Conservation (phyloP, 2,329 filamentous ascomycete genomes). For the Xylariales sp. region DNA sequence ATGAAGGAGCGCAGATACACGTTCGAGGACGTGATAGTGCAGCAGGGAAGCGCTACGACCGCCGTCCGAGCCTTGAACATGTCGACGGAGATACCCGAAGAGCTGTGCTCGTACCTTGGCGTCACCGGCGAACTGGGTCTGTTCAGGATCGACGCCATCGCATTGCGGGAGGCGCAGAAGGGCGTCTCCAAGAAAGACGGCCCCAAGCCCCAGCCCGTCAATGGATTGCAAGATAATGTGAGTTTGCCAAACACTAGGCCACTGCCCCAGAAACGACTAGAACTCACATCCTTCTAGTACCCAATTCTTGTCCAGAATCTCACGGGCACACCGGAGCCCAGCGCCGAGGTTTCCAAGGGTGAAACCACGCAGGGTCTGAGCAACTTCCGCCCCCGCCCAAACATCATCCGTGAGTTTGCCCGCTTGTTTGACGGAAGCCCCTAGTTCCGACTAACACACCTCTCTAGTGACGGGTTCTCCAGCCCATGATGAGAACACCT, state of each 20-base stretch:
- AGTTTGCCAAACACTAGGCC: constrained; percentile 22
- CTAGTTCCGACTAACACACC: not conserved
- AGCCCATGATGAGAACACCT: constrained; percentile 66
- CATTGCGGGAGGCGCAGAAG: constrained; percentile 53
- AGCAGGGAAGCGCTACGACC: constrained; percentile 57
- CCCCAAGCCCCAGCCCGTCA: constrained; percentile 59
- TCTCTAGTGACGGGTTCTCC: constrained; percentile 53
- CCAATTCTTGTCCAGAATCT: constrained; percentile 66
- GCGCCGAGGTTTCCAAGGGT: constrained; percentile 49
- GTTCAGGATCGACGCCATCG: constrained; percentile 61
- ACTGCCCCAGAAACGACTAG: too few relatives aligned
- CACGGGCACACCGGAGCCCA: constrained; percentile 58
- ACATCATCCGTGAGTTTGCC: constrained; percentile 56
- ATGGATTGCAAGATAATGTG: constrained; percentile 68
- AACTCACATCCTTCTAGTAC: too few relatives aligned
- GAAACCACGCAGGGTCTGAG: constrained; percentile 48
- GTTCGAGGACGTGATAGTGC: constrained; percentile 59
- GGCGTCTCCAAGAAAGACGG: constrained; percentile 55
- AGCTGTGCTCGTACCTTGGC: constrained; percentile 63
- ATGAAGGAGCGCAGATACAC: constrained; percentile 56
- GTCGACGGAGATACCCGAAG: constrained; percentile 52
- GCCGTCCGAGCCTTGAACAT: constrained; percentile 53
- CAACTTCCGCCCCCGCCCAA: constrained; percentile 63
- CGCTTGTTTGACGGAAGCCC: not conserved
- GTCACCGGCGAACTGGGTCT: constrained; percentile 61